Base-by-base conservation (phyloP, 352 stramenopile species). In the Phytophthora crassamura region DNA sequence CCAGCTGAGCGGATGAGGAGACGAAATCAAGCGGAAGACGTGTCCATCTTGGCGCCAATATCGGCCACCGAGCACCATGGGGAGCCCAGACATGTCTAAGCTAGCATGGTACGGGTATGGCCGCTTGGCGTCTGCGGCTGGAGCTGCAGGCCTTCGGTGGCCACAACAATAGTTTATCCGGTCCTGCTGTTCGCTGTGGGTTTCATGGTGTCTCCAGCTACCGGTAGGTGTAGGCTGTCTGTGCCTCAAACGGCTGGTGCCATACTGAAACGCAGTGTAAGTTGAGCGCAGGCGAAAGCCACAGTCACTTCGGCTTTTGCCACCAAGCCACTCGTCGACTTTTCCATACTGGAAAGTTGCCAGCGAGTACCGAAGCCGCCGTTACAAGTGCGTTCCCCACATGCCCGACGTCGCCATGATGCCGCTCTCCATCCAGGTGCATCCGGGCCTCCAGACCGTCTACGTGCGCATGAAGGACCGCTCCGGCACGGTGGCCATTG, bases 401-500 rank as follows among this genome's bases (percentile, higher is more conserved):
- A 88, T 88, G 82, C 77, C 71, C 36, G 72, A 87, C 73, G 69
- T 70, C 48, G 50, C 50, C 12, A 58, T 73, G 54, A 71, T 68
- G 59, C 38, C 76, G 59, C 72, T 85, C 51, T 67, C 67, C 34
- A 67, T 89, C 42, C 80, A 89, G 33, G 67, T 89, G 59, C 74
- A 78, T 43, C 59, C 74, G 8, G 61, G 68, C 34, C 28, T 67
- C 35, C 41, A 48, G 58, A 91, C 80, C 20, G 68, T 93, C 22
- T 88, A 78, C 55, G 74, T 93, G 43, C 82, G 84, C 60, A 93
- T 93, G 84, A 86, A 86, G 61, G 80, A 91, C 52, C 64, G 88
- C 4, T 72, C 66, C 7, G 85, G 80, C 64, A 90, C 68, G 32
- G 75, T 90, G 35, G 70, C 80, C 4, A 64, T 91, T 39, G 75